Evolutionary conservation across 2,329 filamentous ascomycete species (phyloP).

Genomic region (Fulvia fulva): DNA sequence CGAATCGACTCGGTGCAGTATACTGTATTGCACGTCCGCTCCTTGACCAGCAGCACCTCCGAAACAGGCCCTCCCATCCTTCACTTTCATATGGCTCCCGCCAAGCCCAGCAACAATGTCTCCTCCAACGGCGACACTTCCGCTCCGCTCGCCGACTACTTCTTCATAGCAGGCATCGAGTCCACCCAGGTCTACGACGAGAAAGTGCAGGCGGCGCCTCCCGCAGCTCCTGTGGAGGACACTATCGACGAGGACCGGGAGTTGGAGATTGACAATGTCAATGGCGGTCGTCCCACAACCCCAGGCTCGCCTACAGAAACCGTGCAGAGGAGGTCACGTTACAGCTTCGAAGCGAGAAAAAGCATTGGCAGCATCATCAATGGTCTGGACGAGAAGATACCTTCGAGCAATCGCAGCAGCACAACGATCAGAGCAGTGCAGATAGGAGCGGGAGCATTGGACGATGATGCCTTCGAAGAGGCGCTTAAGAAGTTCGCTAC

Average conservation of each 20-base stretch:
- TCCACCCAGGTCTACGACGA: slow-evolving; percentile 50
- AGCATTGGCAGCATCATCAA: slow-evolving; percentile 50
- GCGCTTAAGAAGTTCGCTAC: slow-evolving; percentile 90
- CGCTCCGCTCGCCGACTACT: slow-evolving; percentile 61
- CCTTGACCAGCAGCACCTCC: slow-evolving; percentile 7
- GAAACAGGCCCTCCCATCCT: background rate
- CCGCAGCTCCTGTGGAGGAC: slow-evolving; percentile 44
- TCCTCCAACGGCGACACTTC: slow-evolving; percentile 38
- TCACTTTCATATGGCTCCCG: slow-evolving; percentile 22
- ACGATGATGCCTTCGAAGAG: slow-evolving; percentile 79
- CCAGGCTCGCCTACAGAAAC: slow-evolving; percentile 40
- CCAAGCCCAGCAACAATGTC: slow-evolving; percentile 19
- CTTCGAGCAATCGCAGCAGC: slow-evolving; percentile 62
- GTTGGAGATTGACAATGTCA: slow-evolving; percentile 49
- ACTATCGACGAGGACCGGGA: slow-evolving; percentile 60
- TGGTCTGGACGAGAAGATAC: slow-evolving; percentile 41
- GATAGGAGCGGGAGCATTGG: slow-evolving; percentile 35
- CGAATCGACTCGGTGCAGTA: background rate
- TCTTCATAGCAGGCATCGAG: slow-evolving; percentile 59
- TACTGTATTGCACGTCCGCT: slow-evolving; percentile 20
- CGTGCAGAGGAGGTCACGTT: slow-evolving; percentile 37
- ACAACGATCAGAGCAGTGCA: slow-evolving; percentile 54
- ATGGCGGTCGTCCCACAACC: slow-evolving; percentile 47
- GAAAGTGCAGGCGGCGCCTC: slow-evolving; percentile 24
- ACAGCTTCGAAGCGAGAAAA: slow-evolving; percentile 47